A percentile compares a stretch with the other conserved stretches of the same genome.
phyloP scores from a whole-genome alignment of 1,284 basidiomycete genomes.

The Stygiomarasmius scandens region DNA sequence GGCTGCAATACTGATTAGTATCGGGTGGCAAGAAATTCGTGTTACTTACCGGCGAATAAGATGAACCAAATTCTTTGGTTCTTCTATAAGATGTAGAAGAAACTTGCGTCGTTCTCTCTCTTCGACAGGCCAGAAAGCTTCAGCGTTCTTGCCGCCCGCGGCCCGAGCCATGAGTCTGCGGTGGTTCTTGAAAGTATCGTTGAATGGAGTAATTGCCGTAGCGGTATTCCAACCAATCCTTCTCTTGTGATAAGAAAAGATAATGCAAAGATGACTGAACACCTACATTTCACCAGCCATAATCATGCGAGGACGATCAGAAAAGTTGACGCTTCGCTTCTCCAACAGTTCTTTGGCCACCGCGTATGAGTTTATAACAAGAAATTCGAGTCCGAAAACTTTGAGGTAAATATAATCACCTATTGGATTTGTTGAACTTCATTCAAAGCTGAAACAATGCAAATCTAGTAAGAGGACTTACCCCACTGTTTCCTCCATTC shows the following conservation, averaged over 20 bases:
- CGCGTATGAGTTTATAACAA: neutral
- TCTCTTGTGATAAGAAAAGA: neutral
- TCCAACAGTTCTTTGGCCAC: neutral
- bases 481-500: conserved; percentile 23
- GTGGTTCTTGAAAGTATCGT: neutral
- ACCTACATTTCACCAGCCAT: neutral
- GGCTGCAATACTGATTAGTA: neutral
- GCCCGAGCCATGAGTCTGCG: neutral
- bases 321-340: neutral
- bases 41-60: neutral
- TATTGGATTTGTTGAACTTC: no score
- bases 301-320: neutral
- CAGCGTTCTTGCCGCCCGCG: neutral
- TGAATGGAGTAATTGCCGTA: neutral
- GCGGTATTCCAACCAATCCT: neutral
- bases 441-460: no score
- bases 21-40: no score
- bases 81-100: neutral
- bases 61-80: neutral
- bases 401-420: neutral
- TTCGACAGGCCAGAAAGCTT: neutral
- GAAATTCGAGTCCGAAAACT: neutral
- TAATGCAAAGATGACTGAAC: neutral
- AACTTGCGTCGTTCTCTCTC: neutral
- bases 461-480: no score